A percentile compares a stretch with the other conserved stretches of the same genome.
Evolutionary conservation across 768 basidiomycete genomes (phyloP).

Genomic region (Russula olivacea): DNA sequence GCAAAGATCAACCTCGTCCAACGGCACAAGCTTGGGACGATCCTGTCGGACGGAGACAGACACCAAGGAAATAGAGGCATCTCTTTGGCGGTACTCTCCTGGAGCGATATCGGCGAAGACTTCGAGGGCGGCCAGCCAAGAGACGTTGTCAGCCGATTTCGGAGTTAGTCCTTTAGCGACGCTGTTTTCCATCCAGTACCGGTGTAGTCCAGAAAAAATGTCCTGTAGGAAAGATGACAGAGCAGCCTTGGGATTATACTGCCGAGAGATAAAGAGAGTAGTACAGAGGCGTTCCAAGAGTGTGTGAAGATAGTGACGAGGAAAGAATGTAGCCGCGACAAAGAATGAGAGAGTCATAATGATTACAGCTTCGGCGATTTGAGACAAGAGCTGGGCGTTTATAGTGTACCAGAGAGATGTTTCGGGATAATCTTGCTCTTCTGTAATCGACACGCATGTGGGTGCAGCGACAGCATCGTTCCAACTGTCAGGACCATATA

Average conservation of each 20-base stretch:
- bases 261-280: slow-evolving; percentile 11
- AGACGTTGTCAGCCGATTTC: not conserved
- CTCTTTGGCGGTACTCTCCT: not conserved
- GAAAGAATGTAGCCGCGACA: not conserved
- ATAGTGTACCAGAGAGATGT: slow-evolving; percentile 9
- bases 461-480: not conserved
- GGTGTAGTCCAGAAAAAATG: slow-evolving; percentile 7
- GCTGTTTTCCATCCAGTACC: slow-evolving; percentile 17
- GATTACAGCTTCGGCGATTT: slow-evolving; percentile 10
- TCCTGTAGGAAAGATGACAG: slow-evolving; percentile 20
- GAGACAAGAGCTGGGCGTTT: slow-evolving; percentile 10
- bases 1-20: not conserved
- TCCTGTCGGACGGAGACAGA: not conserved
- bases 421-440: not conserved
- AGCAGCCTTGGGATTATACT: slow-evolving; percentile 3
- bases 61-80: not conserved
- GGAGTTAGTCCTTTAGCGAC: not conserved
- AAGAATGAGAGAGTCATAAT: slow-evolving; percentile 18
- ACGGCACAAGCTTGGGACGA: not conserved
- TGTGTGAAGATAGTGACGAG: slow-evolving; percentile 4
- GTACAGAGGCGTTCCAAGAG: slow-evolving; percentile 14
- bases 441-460: not conserved
- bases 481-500: not conserved
- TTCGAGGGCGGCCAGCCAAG: not conserved
- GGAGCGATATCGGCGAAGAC: not conserved